Conservation (phyloP, 2,329 filamentous ascomycete species). For the Zymoseptoria ardabiliae region DNA sequence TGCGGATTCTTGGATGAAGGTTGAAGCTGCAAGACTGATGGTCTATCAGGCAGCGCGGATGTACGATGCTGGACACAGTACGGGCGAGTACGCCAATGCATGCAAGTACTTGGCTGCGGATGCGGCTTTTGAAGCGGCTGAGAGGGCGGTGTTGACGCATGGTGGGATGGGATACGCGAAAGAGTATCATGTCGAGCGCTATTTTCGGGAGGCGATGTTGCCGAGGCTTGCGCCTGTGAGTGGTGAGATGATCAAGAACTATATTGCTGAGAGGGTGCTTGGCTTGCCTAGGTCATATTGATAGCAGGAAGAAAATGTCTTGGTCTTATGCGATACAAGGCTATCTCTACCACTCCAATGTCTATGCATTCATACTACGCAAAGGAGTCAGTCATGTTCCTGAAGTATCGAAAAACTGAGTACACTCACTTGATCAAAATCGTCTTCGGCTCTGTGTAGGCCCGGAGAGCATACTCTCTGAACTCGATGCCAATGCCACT, state of each 20-base stretch:
- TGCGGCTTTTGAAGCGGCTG: constrained; percentile 56
- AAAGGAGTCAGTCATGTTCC: not conserved
- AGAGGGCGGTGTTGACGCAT: constrained; percentile 52
- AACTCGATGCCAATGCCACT: constrained; percentile 45
- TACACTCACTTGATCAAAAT: constrained; percentile 1
- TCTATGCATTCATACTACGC: constrained; percentile 2
- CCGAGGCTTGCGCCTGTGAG: constrained; percentile 59
- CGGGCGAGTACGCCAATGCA: constrained; percentile 52
- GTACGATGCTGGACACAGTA: constrained; percentile 47
- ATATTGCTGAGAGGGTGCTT: constrained; percentile 27
- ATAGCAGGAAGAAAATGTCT: not conserved
- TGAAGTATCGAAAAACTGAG: not conserved
- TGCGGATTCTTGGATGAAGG: constrained; percentile 57
- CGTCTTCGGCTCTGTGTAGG: constrained; percentile 32
- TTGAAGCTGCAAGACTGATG: constrained; percentile 58
- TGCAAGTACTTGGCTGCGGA: constrained; percentile 65
- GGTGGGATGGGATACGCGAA: constrained; percentile 59
- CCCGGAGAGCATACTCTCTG: constrained; percentile 36
- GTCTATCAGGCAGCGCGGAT: constrained; percentile 59
- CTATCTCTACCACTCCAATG: not conserved
- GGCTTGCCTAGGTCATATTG: constrained; percentile 24
- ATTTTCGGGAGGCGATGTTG: constrained; percentile 57
- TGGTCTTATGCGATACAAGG: not conserved
- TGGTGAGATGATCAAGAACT: constrained; percentile 30
- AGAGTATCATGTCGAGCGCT: constrained; percentile 57